Conservation (phyloP, 106 monocot genomes). For the Platanthera zijinensis region DNA sequence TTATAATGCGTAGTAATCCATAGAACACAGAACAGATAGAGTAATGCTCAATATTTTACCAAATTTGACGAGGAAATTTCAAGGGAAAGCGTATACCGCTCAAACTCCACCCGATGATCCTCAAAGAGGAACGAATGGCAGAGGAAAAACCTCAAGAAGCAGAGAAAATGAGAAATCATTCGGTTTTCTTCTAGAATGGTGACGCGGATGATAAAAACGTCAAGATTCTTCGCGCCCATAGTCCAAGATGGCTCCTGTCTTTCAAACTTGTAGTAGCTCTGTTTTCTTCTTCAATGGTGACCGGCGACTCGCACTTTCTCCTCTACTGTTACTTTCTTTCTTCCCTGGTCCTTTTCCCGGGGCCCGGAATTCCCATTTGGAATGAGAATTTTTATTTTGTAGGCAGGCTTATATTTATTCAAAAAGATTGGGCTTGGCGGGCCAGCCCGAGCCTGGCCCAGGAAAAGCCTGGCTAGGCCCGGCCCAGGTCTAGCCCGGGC, state of each 20-base stretch:
- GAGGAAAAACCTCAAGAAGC: not conserved
- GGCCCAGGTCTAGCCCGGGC: too few relatives aligned
- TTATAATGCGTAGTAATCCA: not conserved
- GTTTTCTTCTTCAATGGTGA: not conserved
- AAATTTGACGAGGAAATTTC: not conserved
- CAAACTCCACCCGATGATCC: not conserved
- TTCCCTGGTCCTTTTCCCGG: too few relatives aligned
- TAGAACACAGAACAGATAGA: not conserved
- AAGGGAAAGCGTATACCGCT: not conserved
- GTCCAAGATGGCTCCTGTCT: not conserved
- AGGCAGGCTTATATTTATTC: too few relatives aligned
- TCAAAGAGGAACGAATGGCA: slow-evolving; percentile 1
- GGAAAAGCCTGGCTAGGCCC: too few relatives aligned
- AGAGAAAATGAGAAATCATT: not conserved
- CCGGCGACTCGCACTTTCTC: not conserved
- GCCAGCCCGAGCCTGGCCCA: too few relatives aligned
- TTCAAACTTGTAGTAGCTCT: not conserved
- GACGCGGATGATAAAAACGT: not conserved
- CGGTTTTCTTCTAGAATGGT: not conserved
- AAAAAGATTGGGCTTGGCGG: too few relatives aligned
- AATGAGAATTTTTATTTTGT: too few relatives aligned
- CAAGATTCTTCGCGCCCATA: not conserved
- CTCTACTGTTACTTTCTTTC: too few relatives aligned
- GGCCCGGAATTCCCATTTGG: too few relatives aligned
- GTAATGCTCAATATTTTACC: not conserved